Conservation (phyloP, 345 rosid species). For the Turritis glabra region DNA sequence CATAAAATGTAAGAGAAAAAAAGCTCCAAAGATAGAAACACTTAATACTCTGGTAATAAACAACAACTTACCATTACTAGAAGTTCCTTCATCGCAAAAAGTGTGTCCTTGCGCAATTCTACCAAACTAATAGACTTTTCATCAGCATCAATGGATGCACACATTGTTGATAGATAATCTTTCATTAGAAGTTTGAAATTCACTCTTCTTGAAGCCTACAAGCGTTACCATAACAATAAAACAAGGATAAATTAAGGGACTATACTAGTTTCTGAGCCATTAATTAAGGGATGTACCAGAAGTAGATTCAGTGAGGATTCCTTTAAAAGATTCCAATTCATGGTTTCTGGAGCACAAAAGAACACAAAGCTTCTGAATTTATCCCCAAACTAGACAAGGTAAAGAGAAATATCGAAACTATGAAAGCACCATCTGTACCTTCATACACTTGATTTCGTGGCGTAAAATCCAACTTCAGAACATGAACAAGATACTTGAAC, state of each 20-base stretch:
- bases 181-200: constrained; percentile 65
- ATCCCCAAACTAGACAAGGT: constrained; percentile 1
- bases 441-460: constrained; percentile 50
- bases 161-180: constrained; percentile 60
- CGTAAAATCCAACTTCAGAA: constrained; percentile 65
- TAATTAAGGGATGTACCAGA: constrained; percentile 50
- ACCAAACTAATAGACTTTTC: constrained; percentile 46
- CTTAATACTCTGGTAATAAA: neutral
- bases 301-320: constrained; percentile 69
- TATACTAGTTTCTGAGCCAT: neutral
- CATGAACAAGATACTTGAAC: constrained; percentile 71
- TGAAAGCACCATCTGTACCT: constrained; percentile 42
- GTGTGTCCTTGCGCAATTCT: constrained; percentile 51
- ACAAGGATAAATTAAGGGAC: neutral
- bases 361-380: neutral
- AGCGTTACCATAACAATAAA: neutral
- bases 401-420: neutral
- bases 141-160: constrained; percentile 45
- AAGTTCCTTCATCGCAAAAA: constrained; percentile 61
- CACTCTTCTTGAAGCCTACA: constrained; percentile 75
- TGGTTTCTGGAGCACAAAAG: constrained; percentile 56
- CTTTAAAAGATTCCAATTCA: constrained; percentile 68
- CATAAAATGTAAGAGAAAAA: constrained; percentile 11
- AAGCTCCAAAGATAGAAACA: neutral
- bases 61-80: constrained; percentile 51